Base-by-base conservation (phyloP, 495 filamentous ascomycete species). In the Podospora didyma region DNA sequence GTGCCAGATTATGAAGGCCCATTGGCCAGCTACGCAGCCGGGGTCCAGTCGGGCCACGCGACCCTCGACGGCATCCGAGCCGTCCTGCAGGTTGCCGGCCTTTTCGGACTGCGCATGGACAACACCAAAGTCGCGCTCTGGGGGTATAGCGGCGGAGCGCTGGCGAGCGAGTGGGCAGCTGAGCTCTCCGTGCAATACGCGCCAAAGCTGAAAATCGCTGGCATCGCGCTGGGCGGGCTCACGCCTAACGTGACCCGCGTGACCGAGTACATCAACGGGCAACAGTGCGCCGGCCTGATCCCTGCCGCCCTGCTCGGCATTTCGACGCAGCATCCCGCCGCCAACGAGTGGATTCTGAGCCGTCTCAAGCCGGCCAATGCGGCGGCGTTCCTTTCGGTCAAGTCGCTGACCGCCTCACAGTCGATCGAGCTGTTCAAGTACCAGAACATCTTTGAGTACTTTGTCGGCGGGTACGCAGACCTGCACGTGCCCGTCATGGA, bases 81-180 rank as follows among this genome's bases (percentile, higher is more conserved):
- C 0, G 70, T 75, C 1, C 24, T 64, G 19, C 49, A 55, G 1
- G 48, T 58, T 7, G 50, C 62, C 10, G 57, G 62, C 1, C 14
- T 54, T 0, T 47, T 51, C 19, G 46, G 52, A n/a, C 46, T 54
- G n/a, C 22, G 68, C 16, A 51, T 66, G 2, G 54, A 55, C 12
- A 34, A 48, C 35, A 28, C 56, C 24, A 62, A 62, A 26, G 22
- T 51, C 7, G 72, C 63, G 0, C 55, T 82, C 46, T 82, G 77
- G 75, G 82, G 81, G 2, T 86, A 83, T 60, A 81, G 77, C 12
- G 80, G 82, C 24, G 83, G 82, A 34, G 70, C 74, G 4, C 69
- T 84, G 31, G 80, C 81, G 0, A 79, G 71, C 2, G 80, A 79
- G 52, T 82, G 73, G 70, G 82, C 80, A 0, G 76, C 75, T 20